phyloP scores from a whole-genome alignment of 2,329 filamentous ascomycete species.

The Ciborinia camelliae region DNA sequence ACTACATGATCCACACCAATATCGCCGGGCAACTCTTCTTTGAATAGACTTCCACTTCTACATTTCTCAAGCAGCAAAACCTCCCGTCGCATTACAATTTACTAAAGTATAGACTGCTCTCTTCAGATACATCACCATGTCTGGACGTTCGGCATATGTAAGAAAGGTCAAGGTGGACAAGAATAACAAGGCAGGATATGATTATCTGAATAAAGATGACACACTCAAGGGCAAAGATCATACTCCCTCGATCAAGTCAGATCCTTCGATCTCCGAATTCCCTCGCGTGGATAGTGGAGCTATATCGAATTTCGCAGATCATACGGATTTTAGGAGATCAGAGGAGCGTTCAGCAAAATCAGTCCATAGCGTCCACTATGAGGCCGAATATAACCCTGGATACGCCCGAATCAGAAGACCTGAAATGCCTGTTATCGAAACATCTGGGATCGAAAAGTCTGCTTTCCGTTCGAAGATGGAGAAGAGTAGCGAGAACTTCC shows the following conservation, averaged over 20 bases:
- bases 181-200: conserved; percentile 18
- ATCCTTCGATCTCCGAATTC: conserved; percentile 9
- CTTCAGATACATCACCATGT: conserved; percentile 42
- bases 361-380: background rate
- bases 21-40: background rate
- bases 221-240: conserved; percentile 5
- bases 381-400: background rate
- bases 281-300: background rate
- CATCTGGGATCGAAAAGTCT: conserved; percentile 17
- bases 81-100: background rate
- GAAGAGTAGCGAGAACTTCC: conserved; percentile 16
- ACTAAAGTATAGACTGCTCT: background rate
- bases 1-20: background rate
- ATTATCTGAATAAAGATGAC: conserved; percentile 14
- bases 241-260: conserved; percentile 5
- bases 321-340: conserved; percentile 7
- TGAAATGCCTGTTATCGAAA: conserved; percentile 14
- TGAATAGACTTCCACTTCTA: background rate
- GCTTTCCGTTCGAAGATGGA: conserved; percentile 15
- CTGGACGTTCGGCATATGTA: conserved; percentile 54
- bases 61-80: background rate
- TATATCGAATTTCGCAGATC: background rate
- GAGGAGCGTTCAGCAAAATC: conserved; percentile 3
- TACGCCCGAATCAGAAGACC: conserved; percentile 18
- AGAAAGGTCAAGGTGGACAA: conserved; percentile 54